Percentiles rank a stretch among this genome's conserved stretches.
These are phyloP conservation scores for Heliocybe sulcata DNA, from an alignment of 1,284 basidiomycete species.

Conservation along the genomic window DNA sequence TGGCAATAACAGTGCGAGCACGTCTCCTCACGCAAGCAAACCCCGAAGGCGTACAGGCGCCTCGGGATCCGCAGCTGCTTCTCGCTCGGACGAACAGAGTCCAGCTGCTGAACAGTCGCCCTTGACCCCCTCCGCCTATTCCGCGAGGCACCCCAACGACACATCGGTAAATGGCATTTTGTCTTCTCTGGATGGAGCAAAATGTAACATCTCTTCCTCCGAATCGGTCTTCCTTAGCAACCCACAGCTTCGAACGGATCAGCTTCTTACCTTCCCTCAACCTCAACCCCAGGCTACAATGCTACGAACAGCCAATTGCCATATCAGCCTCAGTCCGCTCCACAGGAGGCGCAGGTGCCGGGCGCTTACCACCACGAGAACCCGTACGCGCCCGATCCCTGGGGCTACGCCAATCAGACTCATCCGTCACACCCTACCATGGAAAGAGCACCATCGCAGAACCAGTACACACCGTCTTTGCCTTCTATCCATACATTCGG, in stretches of 20 bases:
- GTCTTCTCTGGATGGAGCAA: neutral
- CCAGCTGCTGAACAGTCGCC: neutral
- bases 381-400: constrained; percentile 28
- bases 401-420: constrained; percentile 37
- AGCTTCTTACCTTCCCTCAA: neutral
- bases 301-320: neutral
- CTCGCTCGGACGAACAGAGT: neutral
- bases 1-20: neutral
- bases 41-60: neutral
- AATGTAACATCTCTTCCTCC: neutral
- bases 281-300: neutral
- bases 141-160: neutral
- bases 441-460: constrained; percentile 39
- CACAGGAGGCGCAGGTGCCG: constrained; percentile 27
- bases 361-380: constrained; percentile 20
- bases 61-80: neutral
- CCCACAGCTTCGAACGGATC: neutral
- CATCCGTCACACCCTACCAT: constrained; percentile 28
- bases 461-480: constrained; percentile 23
- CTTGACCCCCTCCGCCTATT: neutral
- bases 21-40: neutral
- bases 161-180: neutral
- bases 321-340: constrained; percentile 14
- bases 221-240: neutral
- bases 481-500: constrained; percentile 42